Percentiles rank a stretch among this genome's conserved stretches.
Conservation (phyloP, 164 flowering plant species). For the Cinnamomum micranthum region DNA sequence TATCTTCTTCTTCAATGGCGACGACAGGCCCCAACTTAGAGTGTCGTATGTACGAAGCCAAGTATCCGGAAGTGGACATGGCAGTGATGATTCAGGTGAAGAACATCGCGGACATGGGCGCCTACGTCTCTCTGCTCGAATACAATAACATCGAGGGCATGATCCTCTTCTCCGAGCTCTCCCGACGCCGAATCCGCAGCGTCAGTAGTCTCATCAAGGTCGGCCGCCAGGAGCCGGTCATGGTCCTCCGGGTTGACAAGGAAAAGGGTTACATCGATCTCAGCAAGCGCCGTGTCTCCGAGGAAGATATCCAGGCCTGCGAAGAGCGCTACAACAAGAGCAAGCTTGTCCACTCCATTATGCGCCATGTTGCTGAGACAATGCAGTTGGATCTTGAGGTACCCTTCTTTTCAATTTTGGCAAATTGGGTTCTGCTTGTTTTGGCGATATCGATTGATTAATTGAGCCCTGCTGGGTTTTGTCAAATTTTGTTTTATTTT, state of each 20-base stretch:
- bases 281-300: slow-evolving; percentile 82
- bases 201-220: slow-evolving; percentile 84
- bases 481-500: too few species aligned
- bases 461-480: too few species aligned
- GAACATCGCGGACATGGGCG: slow-evolving; percentile 91
- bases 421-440: too few species aligned
- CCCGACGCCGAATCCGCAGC: slow-evolving; percentile 89
- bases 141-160: slow-evolving; percentile 97
- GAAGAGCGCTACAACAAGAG: slow-evolving; percentile 96
- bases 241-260: slow-evolving; percentile 89
- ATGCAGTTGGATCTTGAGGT: slow-evolving; percentile 78
- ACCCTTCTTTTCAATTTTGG: neutral
- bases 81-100: slow-evolving; percentile 96
- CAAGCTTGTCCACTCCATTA: slow-evolving; percentile 92
- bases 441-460: too few species aligned
- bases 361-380: slow-evolving; percentile 96
- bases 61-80: slow-evolving; percentile 86
- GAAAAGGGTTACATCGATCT: slow-evolving; percentile 90
- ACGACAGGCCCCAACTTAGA: slow-evolving; percentile 63
- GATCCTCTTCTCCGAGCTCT: slow-evolving; percentile 92
- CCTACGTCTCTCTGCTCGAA: slow-evolving; percentile 86
- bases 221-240: slow-evolving; percentile 89
- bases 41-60: slow-evolving; percentile 92
- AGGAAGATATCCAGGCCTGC: slow-evolving; percentile 78
- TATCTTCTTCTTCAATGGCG: slow-evolving; percentile 31